Evolutionary conservation across 495 filamentous ascomycete genomes (phyloP).

Genomic region (Saxispiralis lemnorum): DNA sequence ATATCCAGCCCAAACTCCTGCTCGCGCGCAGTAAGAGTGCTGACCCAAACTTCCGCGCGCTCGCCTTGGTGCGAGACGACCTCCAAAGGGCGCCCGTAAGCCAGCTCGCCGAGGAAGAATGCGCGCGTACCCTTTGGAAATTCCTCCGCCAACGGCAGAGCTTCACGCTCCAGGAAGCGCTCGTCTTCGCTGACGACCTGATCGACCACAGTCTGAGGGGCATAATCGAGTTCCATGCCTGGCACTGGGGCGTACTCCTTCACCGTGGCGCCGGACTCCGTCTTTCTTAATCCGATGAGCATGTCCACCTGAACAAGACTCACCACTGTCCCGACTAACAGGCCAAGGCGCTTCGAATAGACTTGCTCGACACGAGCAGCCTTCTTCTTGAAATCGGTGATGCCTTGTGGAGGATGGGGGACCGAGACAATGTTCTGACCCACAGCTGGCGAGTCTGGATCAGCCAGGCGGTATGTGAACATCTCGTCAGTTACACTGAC

Average conservation of each 20-base stretch:
- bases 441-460: slow-evolving; percentile 30
- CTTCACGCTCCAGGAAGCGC: slow-evolving; percentile 76
- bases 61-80: slow-evolving; percentile 53
- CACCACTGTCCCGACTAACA: slow-evolving; percentile 73
- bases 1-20: slow-evolving; percentile 64
- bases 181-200: slow-evolving; percentile 80
- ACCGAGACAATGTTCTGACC: slow-evolving; percentile 38
- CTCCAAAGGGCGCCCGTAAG: slow-evolving; percentile 77
- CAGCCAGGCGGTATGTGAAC: slow-evolving; percentile 48
- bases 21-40: slow-evolving; percentile 47
- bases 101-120: slow-evolving; percentile 93
- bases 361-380: slow-evolving; percentile 61
- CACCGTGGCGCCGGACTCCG: slow-evolving; percentile 72
- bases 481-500: slow-evolving; percentile 80
- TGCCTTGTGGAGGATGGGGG: slow-evolving; percentile 61
- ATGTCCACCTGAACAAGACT: slow-evolving; percentile 81
- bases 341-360: slow-evolving; percentile 80
- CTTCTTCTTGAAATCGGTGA: slow-evolving; percentile 69
- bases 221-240: slow-evolving; percentile 81
- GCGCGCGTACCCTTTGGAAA: slow-evolving; percentile 65
- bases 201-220: slow-evolving; percentile 76
- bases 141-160: slow-evolving; percentile 75
- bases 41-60: slow-evolving; percentile 61
- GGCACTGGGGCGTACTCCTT: slow-evolving; percentile 87
- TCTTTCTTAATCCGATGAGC: slow-evolving; percentile 78